A percentile compares a stretch with the other conserved stretches of the same genome.
phyloP scores from a whole-genome alignment of 2,329 filamentous ascomycete genomes.

The Phymatotrichopsis omnivora region DNA sequence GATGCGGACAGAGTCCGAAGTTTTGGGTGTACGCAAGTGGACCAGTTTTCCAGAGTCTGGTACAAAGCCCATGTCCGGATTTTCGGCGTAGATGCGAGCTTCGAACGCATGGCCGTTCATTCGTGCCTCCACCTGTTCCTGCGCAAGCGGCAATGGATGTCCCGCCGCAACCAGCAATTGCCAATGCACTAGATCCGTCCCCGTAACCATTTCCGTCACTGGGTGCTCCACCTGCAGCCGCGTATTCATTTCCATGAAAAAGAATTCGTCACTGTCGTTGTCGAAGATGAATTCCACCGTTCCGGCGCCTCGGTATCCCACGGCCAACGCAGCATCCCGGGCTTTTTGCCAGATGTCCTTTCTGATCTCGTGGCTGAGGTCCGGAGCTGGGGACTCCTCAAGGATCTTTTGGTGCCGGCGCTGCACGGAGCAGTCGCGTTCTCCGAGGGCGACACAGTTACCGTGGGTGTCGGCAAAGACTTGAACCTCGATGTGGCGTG shows the following conservation, averaged over 20 bases:
- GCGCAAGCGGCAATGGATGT: slow-evolving; percentile 54
- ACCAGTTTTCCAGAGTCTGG: slow-evolving; percentile 84
- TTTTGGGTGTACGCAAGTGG: slow-evolving; percentile 64
- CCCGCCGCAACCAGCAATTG: slow-evolving; percentile 79
- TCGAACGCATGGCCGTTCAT: slow-evolving; percentile 89
- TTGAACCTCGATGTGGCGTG: slow-evolving; percentile 81
- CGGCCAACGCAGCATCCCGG: slow-evolving; percentile 56
- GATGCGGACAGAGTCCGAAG: slow-evolving; percentile 67
- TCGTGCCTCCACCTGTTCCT: slow-evolving; percentile 53
- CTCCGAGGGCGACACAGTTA: slow-evolving; percentile 70
- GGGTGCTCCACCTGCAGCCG: slow-evolving; percentile 94
- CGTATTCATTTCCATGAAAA: slow-evolving; percentile 70
- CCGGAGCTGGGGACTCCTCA: slow-evolving; percentile 75
- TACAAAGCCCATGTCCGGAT: slow-evolving; percentile 81
- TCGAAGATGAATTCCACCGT: slow-evolving; percentile 89
- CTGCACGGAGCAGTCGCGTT: slow-evolving; percentile 82
- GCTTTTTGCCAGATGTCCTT: slow-evolving; percentile 57
- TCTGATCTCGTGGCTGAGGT: slow-evolving; percentile 48
- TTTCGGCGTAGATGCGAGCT: slow-evolving; percentile 93
- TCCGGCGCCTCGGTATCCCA: slow-evolving; percentile 79
- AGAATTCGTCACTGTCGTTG: slow-evolving; percentile 69
- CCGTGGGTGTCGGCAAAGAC: slow-evolving; percentile 76
- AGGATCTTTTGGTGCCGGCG: slow-evolving; percentile 82
- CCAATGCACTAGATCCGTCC: slow-evolving; percentile 81
- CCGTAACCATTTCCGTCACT: slow-evolving; percentile 72